Percentiles rank a stretch among this genome's conserved stretches.
Evolutionary conservation across 257 asterid species (phyloP).

Genomic region (Ajuga chamaepitys): DNA sequence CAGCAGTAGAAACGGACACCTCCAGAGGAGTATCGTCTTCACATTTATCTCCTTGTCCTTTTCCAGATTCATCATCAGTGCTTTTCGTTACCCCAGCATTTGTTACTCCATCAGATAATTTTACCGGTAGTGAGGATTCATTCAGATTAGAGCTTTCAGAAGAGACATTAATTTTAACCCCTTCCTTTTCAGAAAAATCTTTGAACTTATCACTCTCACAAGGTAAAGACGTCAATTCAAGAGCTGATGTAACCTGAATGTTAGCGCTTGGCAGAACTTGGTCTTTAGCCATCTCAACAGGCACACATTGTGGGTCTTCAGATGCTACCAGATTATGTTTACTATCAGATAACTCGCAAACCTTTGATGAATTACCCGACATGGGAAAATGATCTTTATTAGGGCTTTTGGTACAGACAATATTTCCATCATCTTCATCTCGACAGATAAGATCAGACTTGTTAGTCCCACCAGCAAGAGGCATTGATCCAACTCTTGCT

Average conservation of each 20-base stretch:
- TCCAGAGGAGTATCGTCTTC: constrained; percentile 15
- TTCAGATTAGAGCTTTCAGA: constrained; percentile 9
- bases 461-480: constrained; percentile 17
- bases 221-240: neutral
- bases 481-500: constrained; percentile 9
- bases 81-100: constrained; percentile 12
- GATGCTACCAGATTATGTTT: constrained; percentile 3
- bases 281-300: constrained; percentile 11
- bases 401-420: constrained; percentile 7
- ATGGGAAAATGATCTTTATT: constrained; percentile 9
- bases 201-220: constrained; percentile 14
- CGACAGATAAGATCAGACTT: constrained; percentile 13
- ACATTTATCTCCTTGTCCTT: constrained; percentile 12
- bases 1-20: constrained; percentile 8
- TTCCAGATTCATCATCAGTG: constrained; percentile 22
- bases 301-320: constrained; percentile 22
- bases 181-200: constrained; percentile 15
- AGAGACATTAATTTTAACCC: constrained; percentile 10
- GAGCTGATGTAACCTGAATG: constrained; percentile 21
- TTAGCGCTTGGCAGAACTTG: constrained; percentile 8
- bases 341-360: constrained; percentile 18
- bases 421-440: constrained; percentile 9
- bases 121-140: neutral
- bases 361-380: constrained; percentile 19
- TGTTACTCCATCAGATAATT: constrained; percentile 3